Evolutionary conservation across 805 yeast species (phyloP), one percentile per base, ranked within the genome.

Genomic region (Myxozyma monticola): DNA sequence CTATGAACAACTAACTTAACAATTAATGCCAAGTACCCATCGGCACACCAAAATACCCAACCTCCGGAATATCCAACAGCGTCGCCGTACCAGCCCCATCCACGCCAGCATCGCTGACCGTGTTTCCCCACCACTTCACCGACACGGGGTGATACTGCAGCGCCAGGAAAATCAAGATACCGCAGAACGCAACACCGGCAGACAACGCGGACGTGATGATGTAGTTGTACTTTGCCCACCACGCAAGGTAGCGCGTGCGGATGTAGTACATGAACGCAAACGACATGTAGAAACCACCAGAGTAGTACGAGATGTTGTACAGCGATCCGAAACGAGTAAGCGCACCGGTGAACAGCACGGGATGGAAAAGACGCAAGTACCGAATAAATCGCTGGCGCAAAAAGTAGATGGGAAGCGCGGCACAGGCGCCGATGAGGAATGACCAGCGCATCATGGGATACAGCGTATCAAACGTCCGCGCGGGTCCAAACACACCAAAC

Each of bases 201-300:
- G 83, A 82, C 20, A 84, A 65, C 1, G 81, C 88, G 24, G 84
- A 79, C 18, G 85, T 76, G 40, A 84, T 67, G 4, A 82, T 76
- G 62, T 81, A 83, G 64, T 82, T 83, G 64, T 84, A 84, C 64
- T 82, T 83, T 31, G 83, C 80, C 88, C 89, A 83, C 89, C 88
- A 84, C 38, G 73, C 68, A 40, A 77, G 70, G 68, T 78, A 81
- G 53, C 72, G 70, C 44, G 76, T 71, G 53, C 78, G 79, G 48
- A 83, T 67, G 60, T 73, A 72, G 66, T 74, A 80, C 68, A 79
- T 80, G 70, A 83, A 83, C 3, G 72, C 44, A 53, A 74, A 74
- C 4, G 85, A 83, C 34, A 78, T 71, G 66, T 81, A 82, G 65
- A 80, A 83, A 65, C 82, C 83, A 22, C 85, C 80, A 2, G 88